Percentiles rank a stretch among this genome's conserved stretches.
Evolutionary conservation across 345 rosid species (phyloP).

Genomic region (Eutrema yunnanense): DNA sequence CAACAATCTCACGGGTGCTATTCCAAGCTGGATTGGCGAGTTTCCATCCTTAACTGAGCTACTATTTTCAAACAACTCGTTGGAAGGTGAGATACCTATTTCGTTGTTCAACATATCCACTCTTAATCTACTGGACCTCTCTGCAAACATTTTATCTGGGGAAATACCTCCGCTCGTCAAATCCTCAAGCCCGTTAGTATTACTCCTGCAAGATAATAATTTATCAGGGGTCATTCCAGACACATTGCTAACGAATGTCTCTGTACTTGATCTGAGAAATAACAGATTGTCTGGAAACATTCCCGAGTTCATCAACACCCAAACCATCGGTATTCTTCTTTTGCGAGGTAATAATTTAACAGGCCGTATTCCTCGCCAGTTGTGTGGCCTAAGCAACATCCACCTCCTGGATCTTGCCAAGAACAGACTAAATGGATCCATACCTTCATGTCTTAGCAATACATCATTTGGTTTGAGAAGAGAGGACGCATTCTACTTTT

Average conservation of each 20-base stretch:
- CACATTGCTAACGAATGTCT: background rate
- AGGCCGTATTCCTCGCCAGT: background rate
- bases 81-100: background rate
- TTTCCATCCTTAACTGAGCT: background rate
- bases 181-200: background rate
- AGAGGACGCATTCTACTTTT: background rate
- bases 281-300: background rate
- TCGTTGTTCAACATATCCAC: background rate
- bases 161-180: background rate
- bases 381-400: background rate
- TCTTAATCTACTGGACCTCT: background rate
- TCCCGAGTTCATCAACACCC: background rate
- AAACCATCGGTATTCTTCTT: background rate
- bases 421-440: background rate
- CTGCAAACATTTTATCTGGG: background rate
- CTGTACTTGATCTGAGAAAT: background rate
- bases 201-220: background rate
- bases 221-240: background rate
- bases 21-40: conserved; percentile 12
- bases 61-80: background rate
- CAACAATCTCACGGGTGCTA: background rate
- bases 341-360: background rate
- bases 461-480: background rate
- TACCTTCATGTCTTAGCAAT: conserved; percentile 12
- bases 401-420: background rate